phyloP scores from a whole-genome alignment of 2,329 filamentous ascomycete species.

The Tolypocladium pustulatum region DNA sequence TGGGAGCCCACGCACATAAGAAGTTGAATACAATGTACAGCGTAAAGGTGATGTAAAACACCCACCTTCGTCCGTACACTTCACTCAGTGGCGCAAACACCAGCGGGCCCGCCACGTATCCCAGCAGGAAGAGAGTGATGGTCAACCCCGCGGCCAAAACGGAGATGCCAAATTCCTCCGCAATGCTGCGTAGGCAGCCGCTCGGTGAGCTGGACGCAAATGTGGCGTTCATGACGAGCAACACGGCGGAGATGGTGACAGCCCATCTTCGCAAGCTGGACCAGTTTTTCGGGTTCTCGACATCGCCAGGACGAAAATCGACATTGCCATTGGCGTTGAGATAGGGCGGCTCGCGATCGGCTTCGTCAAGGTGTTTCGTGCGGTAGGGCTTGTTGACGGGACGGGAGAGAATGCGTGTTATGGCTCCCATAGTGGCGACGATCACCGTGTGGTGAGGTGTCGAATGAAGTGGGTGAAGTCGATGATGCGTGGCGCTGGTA shows the following conservation, averaged over 20 bases:
- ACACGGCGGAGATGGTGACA: constrained; percentile 29
- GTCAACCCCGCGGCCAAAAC: constrained; percentile 35
- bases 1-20: constrained; percentile 43
- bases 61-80: constrained; percentile 43
- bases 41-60: constrained; percentile 39
- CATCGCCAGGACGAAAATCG: constrained; percentile 38
- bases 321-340: constrained; percentile 39
- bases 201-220: constrained; percentile 31
- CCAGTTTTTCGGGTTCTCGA: constrained; percentile 42
- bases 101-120: constrained; percentile 47
- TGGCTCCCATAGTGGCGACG: not conserved
- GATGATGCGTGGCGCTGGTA: not conserved
- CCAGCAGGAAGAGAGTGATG: constrained; percentile 43
- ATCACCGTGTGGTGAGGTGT: not conserved
- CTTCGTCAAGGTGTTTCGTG: constrained; percentile 16
- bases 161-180: constrained; percentile 32
- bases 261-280: constrained; percentile 24
- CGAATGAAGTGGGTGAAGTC: not conserved
- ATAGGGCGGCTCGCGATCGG: constrained; percentile 18
- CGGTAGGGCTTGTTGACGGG: constrained; percentile 43
- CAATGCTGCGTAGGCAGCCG: constrained; percentile 20
- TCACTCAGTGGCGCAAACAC: constrained; percentile 47
- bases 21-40: constrained; percentile 40
- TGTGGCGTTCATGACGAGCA: constrained; percentile 44
- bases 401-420: constrained; percentile 32